These are phyloP conservation scores for Ettlia oleoabundans DNA, from an alignment of 139 green algal species.

Conservation along the genomic window DNA sequence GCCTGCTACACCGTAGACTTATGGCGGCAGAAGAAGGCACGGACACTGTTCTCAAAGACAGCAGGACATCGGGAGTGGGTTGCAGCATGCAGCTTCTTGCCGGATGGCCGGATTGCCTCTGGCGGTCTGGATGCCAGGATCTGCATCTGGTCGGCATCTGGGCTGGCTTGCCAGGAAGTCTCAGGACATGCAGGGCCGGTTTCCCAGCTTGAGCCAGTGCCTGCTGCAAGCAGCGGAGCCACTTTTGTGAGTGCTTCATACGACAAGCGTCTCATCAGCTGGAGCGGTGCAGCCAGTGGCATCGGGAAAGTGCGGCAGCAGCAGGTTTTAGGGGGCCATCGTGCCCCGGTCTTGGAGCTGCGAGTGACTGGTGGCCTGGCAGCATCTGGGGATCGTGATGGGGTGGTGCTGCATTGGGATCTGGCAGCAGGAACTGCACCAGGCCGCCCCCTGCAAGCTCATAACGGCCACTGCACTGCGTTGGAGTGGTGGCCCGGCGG, in stretches of 20 bases:
- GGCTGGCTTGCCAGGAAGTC: slow-evolving; percentile 47
- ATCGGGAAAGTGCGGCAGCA: slow-evolving; percentile 17
- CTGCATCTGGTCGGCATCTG: slow-evolving; percentile 71
- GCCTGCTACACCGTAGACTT: slow-evolving; percentile 79
- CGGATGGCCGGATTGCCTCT: slow-evolving; percentile 70
- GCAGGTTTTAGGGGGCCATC: slow-evolving; percentile 52
- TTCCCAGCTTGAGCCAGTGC: slow-evolving; percentile 43
- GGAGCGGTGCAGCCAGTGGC: neutral
- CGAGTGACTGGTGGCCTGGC: neutral
- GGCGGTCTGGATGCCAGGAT: slow-evolving; percentile 80
- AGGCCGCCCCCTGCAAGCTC: slow-evolving; percentile 54
- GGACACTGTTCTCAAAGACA: slow-evolving; percentile 78
- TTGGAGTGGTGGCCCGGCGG: slow-evolving; percentile 54
- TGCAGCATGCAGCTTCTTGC: slow-evolving; percentile 59
- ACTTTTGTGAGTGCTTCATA: slow-evolving; percentile 58
- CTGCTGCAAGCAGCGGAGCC: neutral
- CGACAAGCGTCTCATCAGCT: slow-evolving; percentile 78
- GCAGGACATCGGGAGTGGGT: slow-evolving; percentile 84
- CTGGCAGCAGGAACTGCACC: slow-evolving; percentile 26
- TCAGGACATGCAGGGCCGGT: slow-evolving; percentile 64
- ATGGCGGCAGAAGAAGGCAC: slow-evolving; percentile 41
- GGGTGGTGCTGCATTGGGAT: slow-evolving; percentile 70
- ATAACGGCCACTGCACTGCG: slow-evolving; percentile 77
- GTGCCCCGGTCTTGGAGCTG: slow-evolving; percentile 54
- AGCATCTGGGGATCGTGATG: slow-evolving; percentile 69